phyloP scores from a whole-genome alignment of 148 eudicot genomes.

The Rhododendron mucronatum region DNA sequence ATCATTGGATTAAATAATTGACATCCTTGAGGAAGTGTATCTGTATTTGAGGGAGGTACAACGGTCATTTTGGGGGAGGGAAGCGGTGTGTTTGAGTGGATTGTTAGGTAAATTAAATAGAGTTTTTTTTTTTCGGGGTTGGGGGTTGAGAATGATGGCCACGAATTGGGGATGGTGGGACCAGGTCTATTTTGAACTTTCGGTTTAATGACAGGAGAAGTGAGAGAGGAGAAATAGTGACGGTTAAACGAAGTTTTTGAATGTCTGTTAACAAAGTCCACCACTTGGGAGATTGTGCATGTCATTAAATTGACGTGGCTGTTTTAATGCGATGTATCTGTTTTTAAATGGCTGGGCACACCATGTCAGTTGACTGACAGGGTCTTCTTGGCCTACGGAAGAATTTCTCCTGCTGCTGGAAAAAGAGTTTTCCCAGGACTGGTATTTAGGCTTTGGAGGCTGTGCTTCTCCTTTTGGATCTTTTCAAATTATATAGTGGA shows the following conservation, averaged over 20 bases:
- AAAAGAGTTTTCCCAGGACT: background rate
- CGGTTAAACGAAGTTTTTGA: background rate
- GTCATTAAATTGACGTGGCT: background rate
- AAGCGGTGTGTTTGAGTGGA: background rate
- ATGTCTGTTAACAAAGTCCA: background rate
- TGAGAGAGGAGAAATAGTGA: background rate
- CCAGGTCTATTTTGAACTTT: background rate
- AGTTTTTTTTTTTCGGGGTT: too few species aligned
- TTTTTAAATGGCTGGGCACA: background rate
- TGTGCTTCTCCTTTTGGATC: background rate
- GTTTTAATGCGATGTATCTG: background rate
- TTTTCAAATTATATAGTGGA: background rate
- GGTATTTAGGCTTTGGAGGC: background rate
- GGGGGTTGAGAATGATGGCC: background rate
- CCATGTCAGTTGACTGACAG: background rate
- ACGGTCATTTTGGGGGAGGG: background rate
- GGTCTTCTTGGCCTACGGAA: background rate
- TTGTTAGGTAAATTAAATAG: background rate
- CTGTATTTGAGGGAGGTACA: background rate
- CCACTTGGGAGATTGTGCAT: background rate
- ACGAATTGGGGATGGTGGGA: background rate
- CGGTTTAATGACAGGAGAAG: background rate
- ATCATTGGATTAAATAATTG: background rate
- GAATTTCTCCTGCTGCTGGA: background rate
- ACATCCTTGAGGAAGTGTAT: background rate